Conservation (phyloP, 2,329 filamentous ascomycete genomes). For the Cercospora zeina region DNA sequence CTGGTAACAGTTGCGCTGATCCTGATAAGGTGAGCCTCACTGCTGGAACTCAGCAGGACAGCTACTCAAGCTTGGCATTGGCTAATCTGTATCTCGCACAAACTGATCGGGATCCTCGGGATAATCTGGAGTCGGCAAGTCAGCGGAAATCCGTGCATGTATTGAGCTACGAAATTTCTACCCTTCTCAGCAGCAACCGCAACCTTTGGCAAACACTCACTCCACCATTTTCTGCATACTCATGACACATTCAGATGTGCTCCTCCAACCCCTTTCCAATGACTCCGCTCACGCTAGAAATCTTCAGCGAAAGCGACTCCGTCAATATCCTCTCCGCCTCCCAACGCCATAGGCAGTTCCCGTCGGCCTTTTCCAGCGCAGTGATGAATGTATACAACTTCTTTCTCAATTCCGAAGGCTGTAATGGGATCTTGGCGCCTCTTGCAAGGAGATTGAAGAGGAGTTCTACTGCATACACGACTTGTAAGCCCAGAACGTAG, state of each 20-base stretch:
- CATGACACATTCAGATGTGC: not conserved
- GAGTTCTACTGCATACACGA: constrained; percentile 48
- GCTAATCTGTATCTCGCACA: constrained; percentile 29
- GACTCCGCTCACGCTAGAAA: constrained; percentile 13
- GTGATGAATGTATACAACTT: constrained; percentile 36
- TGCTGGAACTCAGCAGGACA: constrained; percentile 20
- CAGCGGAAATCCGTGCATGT: not conserved
- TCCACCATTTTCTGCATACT: too few relatives aligned
- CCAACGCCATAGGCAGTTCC: constrained; percentile 44
- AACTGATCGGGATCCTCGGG: not conserved
- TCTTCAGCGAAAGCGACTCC: constrained; percentile 25
- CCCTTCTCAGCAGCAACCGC: not conserved
- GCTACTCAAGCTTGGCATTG: constrained; percentile 29
- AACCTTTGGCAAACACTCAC: not conserved
- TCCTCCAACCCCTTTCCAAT: constrained; percentile 13
- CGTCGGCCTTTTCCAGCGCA: constrained; percentile 25
- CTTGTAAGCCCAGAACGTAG: constrained; percentile 59
- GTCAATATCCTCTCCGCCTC: constrained; percentile 41
- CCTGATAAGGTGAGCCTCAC: constrained; percentile 32
- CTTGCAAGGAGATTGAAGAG: constrained; percentile 37
- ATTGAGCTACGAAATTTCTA: not conserved
- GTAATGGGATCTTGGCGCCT: constrained; percentile 26
- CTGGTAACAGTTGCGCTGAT: constrained; percentile 4
- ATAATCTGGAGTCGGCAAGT: not conserved
- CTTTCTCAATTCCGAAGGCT: constrained; percentile 33